Conservation (phyloP, 164 flowering plant species). For the Magnolia sinica region DNA sequence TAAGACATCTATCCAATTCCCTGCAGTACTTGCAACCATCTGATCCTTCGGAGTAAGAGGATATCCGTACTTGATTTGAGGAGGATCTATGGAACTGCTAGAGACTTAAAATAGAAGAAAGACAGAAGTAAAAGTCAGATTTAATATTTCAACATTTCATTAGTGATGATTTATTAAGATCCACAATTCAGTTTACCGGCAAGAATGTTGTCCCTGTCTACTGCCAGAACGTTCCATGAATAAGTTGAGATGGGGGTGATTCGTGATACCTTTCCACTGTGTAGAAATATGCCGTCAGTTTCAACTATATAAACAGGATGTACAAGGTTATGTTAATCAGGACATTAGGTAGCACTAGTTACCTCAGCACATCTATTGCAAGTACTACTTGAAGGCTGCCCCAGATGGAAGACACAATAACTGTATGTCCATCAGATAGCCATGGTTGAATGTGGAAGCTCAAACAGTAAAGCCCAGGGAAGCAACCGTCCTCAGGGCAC, state of each 20-base stretch:
- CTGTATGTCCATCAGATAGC: slow-evolving; percentile 85
- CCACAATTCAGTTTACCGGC: slow-evolving; percentile 54
- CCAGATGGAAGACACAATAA: slow-evolving; percentile 82
- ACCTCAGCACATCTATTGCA: slow-evolving; percentile 81
- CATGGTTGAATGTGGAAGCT: slow-evolving; percentile 60
- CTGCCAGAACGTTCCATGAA: slow-evolving; percentile 76
- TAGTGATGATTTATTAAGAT: background rate
- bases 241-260: slow-evolving; percentile 59
- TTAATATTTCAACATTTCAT: background rate
- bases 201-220: slow-evolving; percentile 76
- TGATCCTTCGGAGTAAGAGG: slow-evolving; percentile 20
- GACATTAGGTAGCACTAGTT: slow-evolving; percentile 13
- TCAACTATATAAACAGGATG: slow-evolving; percentile 3
- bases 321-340: background rate
- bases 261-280: slow-evolving; percentile 63
- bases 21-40: slow-evolving; percentile 26
- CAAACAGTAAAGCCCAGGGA: slow-evolving; percentile 83
- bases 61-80: slow-evolving; percentile 69
- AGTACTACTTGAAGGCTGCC: slow-evolving; percentile 66
- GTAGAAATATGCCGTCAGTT: slow-evolving; percentile 6
- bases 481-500: slow-evolving; percentile 64
- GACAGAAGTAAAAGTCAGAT: slow-evolving; percentile 3
- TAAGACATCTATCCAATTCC: slow-evolving; percentile 76
- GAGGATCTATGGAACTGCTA: slow-evolving; percentile 80
- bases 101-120: slow-evolving; percentile 42